phyloP scores from a whole-genome alignment of 768 basidiomycete genomes.

The Suillus sp. region DNA sequence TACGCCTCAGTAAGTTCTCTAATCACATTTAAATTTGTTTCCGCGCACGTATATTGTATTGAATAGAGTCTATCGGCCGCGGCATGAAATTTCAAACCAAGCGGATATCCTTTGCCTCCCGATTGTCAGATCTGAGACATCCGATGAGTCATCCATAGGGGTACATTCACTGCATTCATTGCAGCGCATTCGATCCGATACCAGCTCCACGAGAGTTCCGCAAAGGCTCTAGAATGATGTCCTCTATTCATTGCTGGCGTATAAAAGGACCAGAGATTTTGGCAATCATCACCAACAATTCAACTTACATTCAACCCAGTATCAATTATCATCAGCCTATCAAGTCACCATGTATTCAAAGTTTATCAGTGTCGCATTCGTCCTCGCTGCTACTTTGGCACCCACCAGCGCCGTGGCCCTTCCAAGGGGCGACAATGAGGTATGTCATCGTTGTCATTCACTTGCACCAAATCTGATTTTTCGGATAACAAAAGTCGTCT shows the following conservation, averaged over 20 bases:
- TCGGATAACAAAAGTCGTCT: too few relatives aligned
- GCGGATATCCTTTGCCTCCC: background rate
- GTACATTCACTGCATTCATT: background rate
- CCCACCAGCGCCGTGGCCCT: background rate
- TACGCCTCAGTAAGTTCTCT: too few relatives aligned
- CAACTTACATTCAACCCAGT: background rate
- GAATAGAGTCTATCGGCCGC: background rate
- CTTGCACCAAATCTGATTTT: background rate
- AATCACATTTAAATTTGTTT: too few relatives aligned
- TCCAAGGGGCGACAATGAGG: background rate
- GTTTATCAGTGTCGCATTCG: conserved; percentile 1
- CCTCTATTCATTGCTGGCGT: background rate
- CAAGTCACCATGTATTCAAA: conserved; percentile 4
- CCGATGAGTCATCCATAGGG: background rate
- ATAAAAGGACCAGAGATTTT: background rate
- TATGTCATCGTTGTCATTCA: background rate
- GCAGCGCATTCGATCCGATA: background rate
- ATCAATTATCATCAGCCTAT: background rate
- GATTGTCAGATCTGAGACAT: conserved; percentile 2
- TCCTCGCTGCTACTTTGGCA: conserved; percentile 2
- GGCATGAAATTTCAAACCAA: background rate
- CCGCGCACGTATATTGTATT: too few relatives aligned
- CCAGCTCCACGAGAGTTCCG: background rate
- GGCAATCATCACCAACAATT: background rate
- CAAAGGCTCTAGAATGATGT: background rate